Base-by-base conservation (phyloP, 768 basidiomycete genomes). In the Daedaleopsis nitida region DNA sequence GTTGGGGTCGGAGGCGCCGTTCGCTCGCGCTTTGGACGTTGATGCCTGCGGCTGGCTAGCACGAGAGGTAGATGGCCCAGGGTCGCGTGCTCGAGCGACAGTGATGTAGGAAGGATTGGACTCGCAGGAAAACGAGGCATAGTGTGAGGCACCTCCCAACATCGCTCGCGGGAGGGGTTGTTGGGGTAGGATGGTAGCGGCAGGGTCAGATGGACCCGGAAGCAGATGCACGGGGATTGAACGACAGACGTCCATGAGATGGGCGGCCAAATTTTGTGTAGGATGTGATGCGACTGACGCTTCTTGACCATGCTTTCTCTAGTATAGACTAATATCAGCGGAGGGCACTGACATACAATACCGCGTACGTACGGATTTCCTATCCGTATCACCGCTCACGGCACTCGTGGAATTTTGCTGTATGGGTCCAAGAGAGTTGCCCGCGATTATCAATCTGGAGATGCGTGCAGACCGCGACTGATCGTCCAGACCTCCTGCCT, bases 81-180 rank as follows among this genome's bases (percentile, higher is more conserved):
- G 47, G 5, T 63, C 54, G n/a, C 54, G 37, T 16, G 55, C 16
- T 24, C 73, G 59, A n/a, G 73, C 69, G 21, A 97, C 68, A 55
- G 85, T 85, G 52, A 97, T 75, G 80, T 94, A 98, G 43, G 85
- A 84, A 16, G 97, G 97, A 70, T 98, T 99, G 11, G 94, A 95
- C 75, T 91, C 89, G 67, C 87, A 87, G 21, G 77, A 75, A 70
- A 98, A 92, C 6, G 84, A 82, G 27, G 84, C 77, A 57, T 83
- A 85, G 35, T 83, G 80, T 52, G 81, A 82, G 59, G 75, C 73
- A 34, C 79, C 76, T 58, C 92, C 86, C 63, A 99, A 89, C 90
- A 98, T 95, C 7, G 93, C 90, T 35, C 88, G 85, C 51, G 97
- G 97, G 66, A 98, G 83, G 0, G 93, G 83, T 69, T 97, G 97